Evolutionary conservation across 495 filamentous ascomycete genomes (phyloP).

Genomic region (Xylaria palmicola): DNA sequence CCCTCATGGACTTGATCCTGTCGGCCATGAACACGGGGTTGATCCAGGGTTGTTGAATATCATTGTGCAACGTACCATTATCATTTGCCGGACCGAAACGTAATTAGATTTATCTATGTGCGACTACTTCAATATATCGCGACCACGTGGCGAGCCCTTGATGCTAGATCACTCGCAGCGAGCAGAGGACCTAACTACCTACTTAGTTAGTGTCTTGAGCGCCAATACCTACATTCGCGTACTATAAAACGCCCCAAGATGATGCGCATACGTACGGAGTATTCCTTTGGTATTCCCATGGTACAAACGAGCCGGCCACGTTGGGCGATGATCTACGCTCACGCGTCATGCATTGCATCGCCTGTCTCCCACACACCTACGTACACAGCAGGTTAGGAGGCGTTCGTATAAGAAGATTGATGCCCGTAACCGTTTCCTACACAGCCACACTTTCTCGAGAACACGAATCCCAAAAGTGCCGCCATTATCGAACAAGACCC

Average conservation of each 20-base stretch:
- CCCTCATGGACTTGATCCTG: too few relatives aligned
- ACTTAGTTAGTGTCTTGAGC: too few relatives aligned
- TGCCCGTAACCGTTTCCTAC: background rate
- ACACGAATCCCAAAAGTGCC: background rate
- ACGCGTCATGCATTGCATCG: background rate
- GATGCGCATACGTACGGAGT: too few relatives aligned
- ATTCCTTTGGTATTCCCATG: too few relatives aligned
- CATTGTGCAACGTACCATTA: background rate
- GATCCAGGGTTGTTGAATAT: background rate
- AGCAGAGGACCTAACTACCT: background rate
- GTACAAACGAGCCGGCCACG: too few relatives aligned
- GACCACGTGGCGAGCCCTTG: background rate
- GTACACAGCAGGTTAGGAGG: too few relatives aligned
- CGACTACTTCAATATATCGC: background rate
- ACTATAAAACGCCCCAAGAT: too few relatives aligned
- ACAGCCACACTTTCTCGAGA: background rate
- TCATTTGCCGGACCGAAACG: background rate
- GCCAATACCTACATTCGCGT: too few relatives aligned
- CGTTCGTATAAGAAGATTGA: background rate
- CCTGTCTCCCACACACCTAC: background rate
- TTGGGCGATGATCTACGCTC: too few relatives aligned
- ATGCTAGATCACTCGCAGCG: background rate
- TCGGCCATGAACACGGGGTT: too few relatives aligned
- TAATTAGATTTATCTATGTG: background rate
- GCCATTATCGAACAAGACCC: background rate